Evolutionary conservation across 108 stramenopile genomes (phyloP).

Genomic region (Nitzschia palea): DNA sequence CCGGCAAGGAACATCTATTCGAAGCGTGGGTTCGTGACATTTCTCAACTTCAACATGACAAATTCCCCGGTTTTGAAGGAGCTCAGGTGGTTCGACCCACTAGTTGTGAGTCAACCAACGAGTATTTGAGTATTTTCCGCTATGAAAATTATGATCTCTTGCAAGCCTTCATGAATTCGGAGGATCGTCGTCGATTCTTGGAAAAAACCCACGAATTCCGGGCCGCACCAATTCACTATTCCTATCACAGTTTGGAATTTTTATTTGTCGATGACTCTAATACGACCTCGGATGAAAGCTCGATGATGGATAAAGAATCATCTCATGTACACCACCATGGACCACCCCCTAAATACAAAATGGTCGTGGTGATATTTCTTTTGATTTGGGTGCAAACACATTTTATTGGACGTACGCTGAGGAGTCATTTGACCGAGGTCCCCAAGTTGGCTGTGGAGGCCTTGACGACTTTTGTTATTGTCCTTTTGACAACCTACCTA

Average conservation of each 20-base stretch:
- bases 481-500: background rate
- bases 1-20: slow-evolving; percentile 7
- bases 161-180: slow-evolving; percentile 11
- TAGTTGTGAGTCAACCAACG: background rate
- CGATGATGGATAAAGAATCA: too few relatives aligned
- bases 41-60: background rate
- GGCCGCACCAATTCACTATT: background rate
- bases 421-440: background rate
- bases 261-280: slow-evolving; percentile 4
- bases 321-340: slow-evolving; percentile 8
- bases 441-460: background rate
- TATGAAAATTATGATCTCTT: slow-evolving; percentile 9
- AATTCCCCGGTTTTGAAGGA: background rate
- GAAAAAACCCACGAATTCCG: slow-evolving; percentile 3
- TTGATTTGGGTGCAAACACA: slow-evolving; percentile 7
- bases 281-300: too few relatives aligned
- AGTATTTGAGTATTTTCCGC: slow-evolving; percentile 7
- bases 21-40: background rate
- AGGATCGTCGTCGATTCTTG: background rate
- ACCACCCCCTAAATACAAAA: slow-evolving; percentile 3
- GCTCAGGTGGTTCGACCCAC: slow-evolving; percentile 4
- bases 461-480: background rate
- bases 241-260: slow-evolving; percentile 13
- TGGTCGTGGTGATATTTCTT: slow-evolving; percentile 6
- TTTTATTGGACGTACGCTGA: background rate